These are phyloP conservation scores for Moesziomyces antarcticus DNA, from an alignment of 1,284 basidiomycete species.

Conservation along the genomic window DNA sequence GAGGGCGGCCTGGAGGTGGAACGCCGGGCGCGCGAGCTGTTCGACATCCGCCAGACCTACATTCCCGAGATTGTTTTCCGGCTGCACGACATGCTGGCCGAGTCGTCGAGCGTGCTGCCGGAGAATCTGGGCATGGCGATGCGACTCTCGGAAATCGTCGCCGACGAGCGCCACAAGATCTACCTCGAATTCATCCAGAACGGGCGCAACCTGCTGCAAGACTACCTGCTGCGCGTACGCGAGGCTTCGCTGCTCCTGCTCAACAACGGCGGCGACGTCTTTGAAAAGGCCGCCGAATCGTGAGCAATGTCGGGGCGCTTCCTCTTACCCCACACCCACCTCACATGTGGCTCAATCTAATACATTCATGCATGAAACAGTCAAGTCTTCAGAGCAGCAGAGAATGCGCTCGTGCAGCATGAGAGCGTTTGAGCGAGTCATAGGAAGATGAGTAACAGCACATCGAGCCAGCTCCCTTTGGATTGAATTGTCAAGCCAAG, in stretches of 20 bases:
- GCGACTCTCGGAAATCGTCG: slow-evolving; percentile 83
- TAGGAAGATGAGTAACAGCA: no score
- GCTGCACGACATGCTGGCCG: slow-evolving; percentile 79
- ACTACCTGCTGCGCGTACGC: slow-evolving; percentile 61
- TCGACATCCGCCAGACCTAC: slow-evolving; percentile 85
- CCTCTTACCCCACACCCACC: background rate
- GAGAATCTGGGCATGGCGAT: slow-evolving; percentile 82
- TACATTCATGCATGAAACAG: background rate
- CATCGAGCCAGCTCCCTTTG: background rate
- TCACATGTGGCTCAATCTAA: background rate
- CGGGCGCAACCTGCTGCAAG: slow-evolving; percentile 65
- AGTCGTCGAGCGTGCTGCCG: slow-evolving; percentile 76
- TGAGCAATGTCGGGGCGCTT: background rate
- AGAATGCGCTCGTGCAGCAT: no score
- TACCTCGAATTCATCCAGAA: slow-evolving; percentile 84
- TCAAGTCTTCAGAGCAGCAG: background rate
- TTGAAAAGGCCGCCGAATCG: slow-evolving; percentile 38
- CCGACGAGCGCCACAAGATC: slow-evolving; percentile 85
- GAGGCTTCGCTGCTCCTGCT: slow-evolving; percentile 51
- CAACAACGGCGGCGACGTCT: slow-evolving; percentile 44
- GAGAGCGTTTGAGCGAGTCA: no score
- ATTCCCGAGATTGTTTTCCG: slow-evolving; percentile 90
- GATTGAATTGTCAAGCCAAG: background rate
- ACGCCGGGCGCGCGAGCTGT: slow-evolving; percentile 76
- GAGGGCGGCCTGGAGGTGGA: slow-evolving; percentile 70